Conservation (phyloP, 2,329 filamentous ascomycete species). For the Aspergillus sp. region DNA sequence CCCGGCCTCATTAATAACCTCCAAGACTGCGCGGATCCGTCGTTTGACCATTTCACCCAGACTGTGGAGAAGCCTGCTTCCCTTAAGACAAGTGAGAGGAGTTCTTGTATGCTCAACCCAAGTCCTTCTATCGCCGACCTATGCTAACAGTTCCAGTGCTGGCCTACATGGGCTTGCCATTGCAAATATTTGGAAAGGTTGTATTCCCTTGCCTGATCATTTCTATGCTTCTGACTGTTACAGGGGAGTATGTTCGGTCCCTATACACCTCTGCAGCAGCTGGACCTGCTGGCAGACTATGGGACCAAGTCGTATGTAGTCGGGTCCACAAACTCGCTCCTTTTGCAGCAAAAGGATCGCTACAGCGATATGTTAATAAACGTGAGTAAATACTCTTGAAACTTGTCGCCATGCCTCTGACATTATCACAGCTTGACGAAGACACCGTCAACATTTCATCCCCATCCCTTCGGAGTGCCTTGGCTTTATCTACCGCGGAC, state of each 20-base stretch:
- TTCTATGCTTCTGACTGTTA: constrained; percentile 43
- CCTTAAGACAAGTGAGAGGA: constrained; percentile 81
- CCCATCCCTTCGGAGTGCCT: constrained; percentile 61
- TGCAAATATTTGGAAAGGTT: constrained; percentile 91
- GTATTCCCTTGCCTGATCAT: constrained; percentile 24
- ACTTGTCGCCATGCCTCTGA: background rate
- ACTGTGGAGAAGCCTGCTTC: constrained; percentile 68
- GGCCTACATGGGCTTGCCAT: constrained; percentile 84
- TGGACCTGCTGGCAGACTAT: constrained; percentile 85
- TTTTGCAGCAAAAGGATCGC: constrained; percentile 86
- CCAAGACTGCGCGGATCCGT: constrained; percentile 93
- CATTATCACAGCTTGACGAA: constrained; percentile 58
- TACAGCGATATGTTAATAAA: constrained; percentile 97
- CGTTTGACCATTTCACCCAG: constrained; percentile 73
- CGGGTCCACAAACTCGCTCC: constrained; percentile 87
- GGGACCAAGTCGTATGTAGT: constrained; percentile 96
- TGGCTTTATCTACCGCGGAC: constrained; percentile 75
- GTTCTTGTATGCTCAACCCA: constrained; percentile 48
- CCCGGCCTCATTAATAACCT: constrained; percentile 82
- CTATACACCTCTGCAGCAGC: constrained; percentile 90
- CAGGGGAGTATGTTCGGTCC: constrained; percentile 90
- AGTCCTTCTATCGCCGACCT: background rate
- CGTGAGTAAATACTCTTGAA: constrained; percentile 22
- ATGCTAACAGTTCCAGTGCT: constrained; percentile 48
- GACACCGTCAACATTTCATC: constrained; percentile 76